Percentiles rank a stretch among this genome's conserved stretches.
These are phyloP conservation scores for Pseudevernia furfuracea DNA, from an alignment of 495 filamentous ascomycete species.

Conservation along the genomic window DNA sequence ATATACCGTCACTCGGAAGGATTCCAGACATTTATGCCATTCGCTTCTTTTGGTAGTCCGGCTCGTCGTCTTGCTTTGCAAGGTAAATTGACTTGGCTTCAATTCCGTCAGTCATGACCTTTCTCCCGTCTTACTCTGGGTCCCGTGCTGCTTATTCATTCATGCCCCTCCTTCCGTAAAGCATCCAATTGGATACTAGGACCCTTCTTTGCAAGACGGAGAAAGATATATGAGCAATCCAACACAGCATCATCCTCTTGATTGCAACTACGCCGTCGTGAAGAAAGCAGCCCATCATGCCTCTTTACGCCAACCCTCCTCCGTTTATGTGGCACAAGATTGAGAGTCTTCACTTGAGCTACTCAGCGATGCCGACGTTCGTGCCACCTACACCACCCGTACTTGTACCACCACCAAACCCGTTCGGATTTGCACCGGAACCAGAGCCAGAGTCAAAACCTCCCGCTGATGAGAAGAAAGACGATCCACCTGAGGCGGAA, in stretches of 20 bases:
- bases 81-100: neutral
- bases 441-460: conserved; percentile 5
- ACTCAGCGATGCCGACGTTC: conserved; percentile 7
- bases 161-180: conserved; percentile 11
- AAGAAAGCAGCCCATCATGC: neutral
- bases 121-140: neutral
- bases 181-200: conserved; percentile 10
- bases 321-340: conserved; percentile 11
- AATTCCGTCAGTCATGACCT: neutral
- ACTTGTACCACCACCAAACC: conserved; percentile 1
- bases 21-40: neutral
- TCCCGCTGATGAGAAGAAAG: conserved; percentile 1
- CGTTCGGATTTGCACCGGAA: neutral
- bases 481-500: neutral
- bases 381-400: conserved; percentile 6
- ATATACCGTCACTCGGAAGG: neutral
- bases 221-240: neutral
- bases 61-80: neutral
- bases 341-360: conserved; percentile 1
- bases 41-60: conserved; percentile 3
- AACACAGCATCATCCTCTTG: neutral
- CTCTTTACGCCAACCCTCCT: neutral
- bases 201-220: neutral
- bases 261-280: neutral
- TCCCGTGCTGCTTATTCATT: conserved; percentile 11